A percentile compares a stretch with the other conserved stretches of the same genome.
phyloP scores from a whole-genome alignment of 108 stramenopile species.

The Schizochytrium sp. region DNA sequence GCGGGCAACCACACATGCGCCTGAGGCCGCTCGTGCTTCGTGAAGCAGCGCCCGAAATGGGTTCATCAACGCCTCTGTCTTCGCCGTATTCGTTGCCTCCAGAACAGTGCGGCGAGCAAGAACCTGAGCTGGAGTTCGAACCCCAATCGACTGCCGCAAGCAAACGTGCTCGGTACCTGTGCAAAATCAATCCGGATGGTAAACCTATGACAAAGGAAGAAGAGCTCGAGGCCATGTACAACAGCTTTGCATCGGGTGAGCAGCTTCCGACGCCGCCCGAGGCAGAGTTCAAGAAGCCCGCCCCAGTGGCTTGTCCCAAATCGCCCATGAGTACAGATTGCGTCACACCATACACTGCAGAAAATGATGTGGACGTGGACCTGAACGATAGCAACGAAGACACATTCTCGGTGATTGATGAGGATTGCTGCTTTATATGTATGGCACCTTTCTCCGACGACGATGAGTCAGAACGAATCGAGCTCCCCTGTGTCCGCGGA shows the following conservation, averaged over 20 bases:
- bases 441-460: constrained; percentile 14
- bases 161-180: background rate
- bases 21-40: too few species aligned
- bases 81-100: too few species aligned
- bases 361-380: background rate
- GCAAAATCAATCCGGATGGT: background rate
- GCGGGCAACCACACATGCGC: too few species aligned
- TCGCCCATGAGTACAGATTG: too few species aligned
- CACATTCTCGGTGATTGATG: background rate
- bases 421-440: constrained; percentile 50
- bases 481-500: background rate
- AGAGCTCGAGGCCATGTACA: constrained; percentile 39
- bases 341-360: too few species aligned
- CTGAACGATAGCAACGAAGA: background rate
- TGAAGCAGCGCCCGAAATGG: too few species aligned
- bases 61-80: too few species aligned
- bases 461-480: background rate
- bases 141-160: background rate
- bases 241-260: background rate
- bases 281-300: background rate
- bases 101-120: too few species aligned
- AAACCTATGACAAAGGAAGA: constrained; percentile 18
- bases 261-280: background rate
- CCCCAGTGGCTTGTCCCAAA: too few species aligned
- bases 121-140: too few species aligned